A percentile compares a stretch with the other conserved stretches of the same genome.
Conservation (phyloP, 2,329 filamentous ascomycete genomes). For the Apiospora aurea region DNA sequence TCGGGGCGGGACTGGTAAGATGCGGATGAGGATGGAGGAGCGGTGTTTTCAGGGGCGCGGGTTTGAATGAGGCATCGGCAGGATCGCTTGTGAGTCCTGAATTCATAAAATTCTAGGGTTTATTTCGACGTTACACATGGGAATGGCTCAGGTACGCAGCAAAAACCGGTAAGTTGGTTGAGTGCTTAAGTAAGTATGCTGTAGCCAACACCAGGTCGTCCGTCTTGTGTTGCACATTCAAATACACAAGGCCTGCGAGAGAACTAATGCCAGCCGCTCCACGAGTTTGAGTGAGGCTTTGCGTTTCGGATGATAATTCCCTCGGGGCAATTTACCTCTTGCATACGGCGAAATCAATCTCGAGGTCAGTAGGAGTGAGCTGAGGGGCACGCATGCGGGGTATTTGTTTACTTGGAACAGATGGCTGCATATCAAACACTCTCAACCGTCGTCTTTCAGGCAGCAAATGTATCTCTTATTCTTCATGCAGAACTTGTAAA, state of each 20-base stretch:
- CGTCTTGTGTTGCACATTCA: not conserved
- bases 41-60: not conserved
- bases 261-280: not conserved
- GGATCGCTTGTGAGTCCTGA: not conserved
- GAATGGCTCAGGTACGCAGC: not conserved
- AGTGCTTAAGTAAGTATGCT: not conserved
- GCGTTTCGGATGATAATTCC: not conserved
- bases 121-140: not conserved
- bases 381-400: slow-evolving; percentile 18
- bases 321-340: not conserved
- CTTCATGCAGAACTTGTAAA: not conserved
- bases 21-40: slow-evolving; percentile 32
- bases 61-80: not conserved
- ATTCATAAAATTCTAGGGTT: too few relatives aligned
- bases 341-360: not conserved
- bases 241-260: not conserved
- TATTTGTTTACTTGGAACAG: slow-evolving; percentile 7
- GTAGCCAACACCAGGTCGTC: not conserved
- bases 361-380: not conserved
- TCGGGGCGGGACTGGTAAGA: slow-evolving; percentile 38
- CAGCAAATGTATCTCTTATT: not conserved
- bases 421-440: not conserved
- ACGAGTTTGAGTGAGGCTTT: not conserved
- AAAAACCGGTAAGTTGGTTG: not conserved
- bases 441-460: not conserved